Conservation (phyloP, 2,329 filamentous ascomycete genomes). For the Aspergillus ochraceoroseus region DNA sequence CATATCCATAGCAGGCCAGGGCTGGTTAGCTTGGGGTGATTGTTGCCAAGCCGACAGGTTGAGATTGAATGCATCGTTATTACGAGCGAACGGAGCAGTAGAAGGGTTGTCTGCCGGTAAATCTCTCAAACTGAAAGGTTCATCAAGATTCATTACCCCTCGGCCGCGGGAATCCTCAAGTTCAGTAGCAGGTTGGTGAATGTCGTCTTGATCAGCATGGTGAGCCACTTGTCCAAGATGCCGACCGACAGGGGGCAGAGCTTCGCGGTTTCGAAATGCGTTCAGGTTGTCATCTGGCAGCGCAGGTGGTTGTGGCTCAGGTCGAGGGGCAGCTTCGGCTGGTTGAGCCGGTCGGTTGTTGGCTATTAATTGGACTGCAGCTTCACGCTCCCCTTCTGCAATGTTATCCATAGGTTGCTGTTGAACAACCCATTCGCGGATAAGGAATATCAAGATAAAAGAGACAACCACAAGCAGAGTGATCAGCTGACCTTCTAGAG, state of each 20-base stretch:
- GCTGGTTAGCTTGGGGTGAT: constrained; percentile 12
- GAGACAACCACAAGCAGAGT: constrained; percentile 85
- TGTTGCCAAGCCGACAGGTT: constrained; percentile 8
- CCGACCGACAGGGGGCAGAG: no score
- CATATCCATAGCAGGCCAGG: constrained; percentile 37
- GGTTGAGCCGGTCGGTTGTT: constrained; percentile 33
- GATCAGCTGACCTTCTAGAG: constrained; percentile 89
- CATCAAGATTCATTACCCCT: constrained; percentile 7
- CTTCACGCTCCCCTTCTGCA: constrained; percentile 53
- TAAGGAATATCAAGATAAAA: constrained; percentile 95
- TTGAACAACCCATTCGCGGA: constrained; percentile 95
- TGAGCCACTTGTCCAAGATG: constrained; percentile 10
- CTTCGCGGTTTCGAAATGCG: constrained; percentile 2
- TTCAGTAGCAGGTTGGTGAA: constrained; percentile 9
- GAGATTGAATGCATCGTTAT: constrained; percentile 11
- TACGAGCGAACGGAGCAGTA: constrained; percentile 3
- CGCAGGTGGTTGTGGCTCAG: constrained; percentile 13
- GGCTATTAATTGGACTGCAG: constrained; percentile 46
- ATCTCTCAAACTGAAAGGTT: not conserved
- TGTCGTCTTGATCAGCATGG: constrained; percentile 9
- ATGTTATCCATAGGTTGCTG: constrained; percentile 92
- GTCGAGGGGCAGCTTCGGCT: constrained; percentile 16
- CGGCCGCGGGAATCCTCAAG: constrained; percentile 12
- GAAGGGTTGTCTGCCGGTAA: constrained; percentile 4
- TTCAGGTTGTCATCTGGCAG: constrained; percentile 18